These are phyloP conservation scores for Ogataea pilisensis DNA, from an alignment of 805 yeast genomes.

Conservation along the genomic window DNA sequence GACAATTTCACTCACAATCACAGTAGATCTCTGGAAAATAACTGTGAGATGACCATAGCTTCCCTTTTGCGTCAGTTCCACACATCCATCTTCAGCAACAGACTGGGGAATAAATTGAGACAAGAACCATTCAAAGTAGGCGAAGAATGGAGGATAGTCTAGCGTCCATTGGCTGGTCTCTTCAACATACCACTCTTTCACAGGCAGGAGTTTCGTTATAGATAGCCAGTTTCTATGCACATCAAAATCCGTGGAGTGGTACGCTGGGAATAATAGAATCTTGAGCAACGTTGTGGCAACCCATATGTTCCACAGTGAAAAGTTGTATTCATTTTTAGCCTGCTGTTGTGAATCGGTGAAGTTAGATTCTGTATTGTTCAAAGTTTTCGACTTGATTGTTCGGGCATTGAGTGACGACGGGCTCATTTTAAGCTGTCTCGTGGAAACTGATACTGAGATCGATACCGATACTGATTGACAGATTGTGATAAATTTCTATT, in stretches of 20 bases:
- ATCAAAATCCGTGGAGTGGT: constrained; percentile 94
- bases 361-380: background rate
- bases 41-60: constrained; percentile 74
- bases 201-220: constrained; percentile 71
- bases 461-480: no score
- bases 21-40: constrained; percentile 77
- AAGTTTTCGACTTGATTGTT: no score
- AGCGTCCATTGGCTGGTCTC: constrained; percentile 83
- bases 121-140: constrained; percentile 85
- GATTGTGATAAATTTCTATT: no score
- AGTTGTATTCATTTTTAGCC: constrained; percentile 27
- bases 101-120: constrained; percentile 63
- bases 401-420: no score
- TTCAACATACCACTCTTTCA: constrained; percentile 80
- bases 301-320: constrained; percentile 63
- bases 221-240: constrained; percentile 98
- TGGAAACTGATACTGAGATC: no score
- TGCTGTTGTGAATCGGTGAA: background rate
- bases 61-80: constrained; percentile 64
- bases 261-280: constrained; percentile 66
- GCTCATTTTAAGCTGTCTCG: no score
- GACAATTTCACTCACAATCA: constrained; percentile 69
- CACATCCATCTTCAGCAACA: constrained; percentile 72
- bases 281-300: constrained; percentile 59
- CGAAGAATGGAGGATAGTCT: constrained; percentile 97